Conservation (phyloP, 2,329 filamentous ascomycete genomes). For the Fusarium napiforme region DNA sequence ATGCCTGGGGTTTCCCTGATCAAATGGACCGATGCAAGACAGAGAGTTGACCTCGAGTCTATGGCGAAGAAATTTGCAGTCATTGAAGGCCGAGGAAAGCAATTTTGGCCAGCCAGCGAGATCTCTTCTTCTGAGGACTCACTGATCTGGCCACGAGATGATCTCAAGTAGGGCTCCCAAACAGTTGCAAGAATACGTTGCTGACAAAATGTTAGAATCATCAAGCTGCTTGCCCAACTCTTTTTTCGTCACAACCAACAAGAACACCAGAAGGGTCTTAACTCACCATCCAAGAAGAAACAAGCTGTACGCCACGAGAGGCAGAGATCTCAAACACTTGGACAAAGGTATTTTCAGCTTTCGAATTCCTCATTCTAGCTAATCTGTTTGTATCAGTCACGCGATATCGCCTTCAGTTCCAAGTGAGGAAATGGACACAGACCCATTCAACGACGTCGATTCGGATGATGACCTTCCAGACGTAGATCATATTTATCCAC, state of each 20-base stretch:
- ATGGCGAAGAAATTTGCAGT: not conserved
- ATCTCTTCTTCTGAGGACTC: not conserved
- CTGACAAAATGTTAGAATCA: not conserved
- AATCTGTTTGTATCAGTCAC: not conserved
- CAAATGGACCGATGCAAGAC: not conserved
- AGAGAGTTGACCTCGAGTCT: not conserved
- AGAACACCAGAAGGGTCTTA: not conserved
- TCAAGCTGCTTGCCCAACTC: not conserved
- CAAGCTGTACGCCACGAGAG: no score
- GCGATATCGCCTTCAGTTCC: accelerated
- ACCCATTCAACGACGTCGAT: not conserved
- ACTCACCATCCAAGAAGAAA: not conserved
- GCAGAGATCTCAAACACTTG: not conserved
- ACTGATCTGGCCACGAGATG: not conserved
- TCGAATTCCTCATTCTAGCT: accelerated
- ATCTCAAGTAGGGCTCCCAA: not conserved
- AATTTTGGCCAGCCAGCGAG: not conserved
- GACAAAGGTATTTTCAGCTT: not conserved
- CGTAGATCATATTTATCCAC: accelerated
- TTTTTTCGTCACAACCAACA: conserved; percentile 1
- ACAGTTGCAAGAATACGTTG: accelerated
- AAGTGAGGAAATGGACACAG: not conserved
- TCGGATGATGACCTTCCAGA: not conserved
- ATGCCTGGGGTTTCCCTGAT: not conserved
- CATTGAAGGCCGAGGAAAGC: not conserved